Evolutionary conservation across 352 stramenopile species (phyloP), one percentile per base, ranked within the genome.

Genomic region (Saprolegnia diclina): DNA sequence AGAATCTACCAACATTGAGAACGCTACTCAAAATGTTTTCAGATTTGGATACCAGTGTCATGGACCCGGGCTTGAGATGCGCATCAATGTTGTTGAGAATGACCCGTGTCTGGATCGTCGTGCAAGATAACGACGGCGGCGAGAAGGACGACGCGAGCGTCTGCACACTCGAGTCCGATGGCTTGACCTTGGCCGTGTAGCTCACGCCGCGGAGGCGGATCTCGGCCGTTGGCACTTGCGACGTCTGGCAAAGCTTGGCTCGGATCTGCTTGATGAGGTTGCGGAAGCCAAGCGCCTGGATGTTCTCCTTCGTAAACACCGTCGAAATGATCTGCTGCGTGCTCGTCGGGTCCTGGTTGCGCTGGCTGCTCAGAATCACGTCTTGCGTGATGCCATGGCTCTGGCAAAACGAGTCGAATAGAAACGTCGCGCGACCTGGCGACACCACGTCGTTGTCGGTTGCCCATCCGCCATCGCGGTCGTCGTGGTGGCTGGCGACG

Each of bases 1-100:
- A 67, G 48, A 52, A 52, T 52, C 18, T 52, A 52, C 18, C n/a
- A n/a, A n/a, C n/a, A n/a, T n/a, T n/a, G n/a, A n/a, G n/a, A n/a
- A n/a, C n/a, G n/a, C n/a, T n/a, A n/a, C n/a, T n/a, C n/a, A n/a
- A n/a, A n/a, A n/a, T n/a, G n/a, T n/a, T n/a, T n/a, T n/a, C n/a
- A n/a, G n/a, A n/a, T n/a, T n/a, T n/a, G n/a, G n/a, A n/a, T n/a
- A n/a, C n/a, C n/a, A n/a, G n/a, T n/a, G n/a, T n/a, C n/a, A n/a
- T n/a, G n/a, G n/a, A n/a, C n/a, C n/a, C n/a, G n/a, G n/a, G n/a
- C n/a, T n/a, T 52, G 18, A 52, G 18, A 52, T 52, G 45, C 46
- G 64, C 48, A 32, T 64, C 65, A 14, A 70, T 66, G 6, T 70
- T 42, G 45, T 65, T 62, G 44, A 70, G 64, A 4, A 70, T 64